Percentiles rank a stretch among this genome's conserved stretches.
Evolutionary conservation across 768 basidiomycete species (phyloP).

Genomic region (Megacollybia marginata): DNA sequence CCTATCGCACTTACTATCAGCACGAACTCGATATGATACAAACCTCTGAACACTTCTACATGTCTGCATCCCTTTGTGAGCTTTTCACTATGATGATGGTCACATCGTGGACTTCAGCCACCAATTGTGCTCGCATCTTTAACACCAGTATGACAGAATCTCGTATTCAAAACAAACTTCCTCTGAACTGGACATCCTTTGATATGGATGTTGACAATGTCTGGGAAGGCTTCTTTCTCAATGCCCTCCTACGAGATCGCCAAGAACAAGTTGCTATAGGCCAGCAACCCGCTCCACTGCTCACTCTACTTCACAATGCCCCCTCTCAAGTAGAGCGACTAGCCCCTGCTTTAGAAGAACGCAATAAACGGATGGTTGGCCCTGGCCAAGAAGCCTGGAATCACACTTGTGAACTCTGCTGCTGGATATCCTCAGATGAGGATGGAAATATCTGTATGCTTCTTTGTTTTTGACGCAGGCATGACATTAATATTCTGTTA

Average conservation of each 20-base stretch:
- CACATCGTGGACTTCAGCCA: conserved; percentile 1
- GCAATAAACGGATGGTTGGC: neutral
- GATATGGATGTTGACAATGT: neutral
- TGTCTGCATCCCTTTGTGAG: conserved; percentile 1
- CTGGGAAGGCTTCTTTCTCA: neutral
- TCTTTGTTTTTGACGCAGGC: neutral
- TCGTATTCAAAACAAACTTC: neutral
- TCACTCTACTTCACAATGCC: neutral
- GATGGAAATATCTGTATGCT: conserved; percentile 7
- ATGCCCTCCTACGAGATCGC: neutral
- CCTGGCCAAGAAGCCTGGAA: conserved; percentile 19
- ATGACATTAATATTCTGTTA: conserved; percentile 18
- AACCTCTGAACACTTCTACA: conserved; percentile 1
- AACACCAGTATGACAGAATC: neutral
- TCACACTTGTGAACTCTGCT: conserved; percentile 22
- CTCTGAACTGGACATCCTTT: neutral
- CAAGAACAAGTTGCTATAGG: neutral
- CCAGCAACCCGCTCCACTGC: neutral
- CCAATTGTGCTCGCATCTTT: neutral
- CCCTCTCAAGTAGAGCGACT: neutral
- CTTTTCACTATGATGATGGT: conserved; percentile 5
- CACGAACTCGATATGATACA: neutral
- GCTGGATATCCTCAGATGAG: conserved; percentile 6
- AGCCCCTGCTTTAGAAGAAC: neutral
- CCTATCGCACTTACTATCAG: conserved; percentile 1